Evolutionary conservation across 2,329 filamentous ascomycete genomes (phyloP).

Genomic region (Colletotrichum orchidophilum): DNA sequence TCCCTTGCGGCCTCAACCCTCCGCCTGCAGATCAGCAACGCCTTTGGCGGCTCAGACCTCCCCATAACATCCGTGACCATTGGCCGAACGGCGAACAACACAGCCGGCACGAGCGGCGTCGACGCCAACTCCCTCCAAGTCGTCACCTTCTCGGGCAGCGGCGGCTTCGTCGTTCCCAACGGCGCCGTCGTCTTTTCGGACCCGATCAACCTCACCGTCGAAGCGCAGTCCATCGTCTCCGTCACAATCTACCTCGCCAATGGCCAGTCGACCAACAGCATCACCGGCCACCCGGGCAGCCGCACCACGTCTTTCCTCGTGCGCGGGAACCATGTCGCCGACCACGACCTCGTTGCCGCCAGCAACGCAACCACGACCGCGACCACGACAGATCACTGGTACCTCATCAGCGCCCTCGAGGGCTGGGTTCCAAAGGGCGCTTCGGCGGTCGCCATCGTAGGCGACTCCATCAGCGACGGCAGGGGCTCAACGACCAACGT

Average conservation of each 20-base stretch:
- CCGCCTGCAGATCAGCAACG: conserved; percentile 69
- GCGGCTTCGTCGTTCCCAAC: conserved; percentile 59
- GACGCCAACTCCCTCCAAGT: conserved; percentile 55
- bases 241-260: conserved; percentile 66
- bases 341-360: conserved; percentile 48
- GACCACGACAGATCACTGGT: conserved; percentile 58
- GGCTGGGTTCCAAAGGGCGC: conserved; percentile 52
- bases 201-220: conserved; percentile 61
- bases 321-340: conserved; percentile 59
- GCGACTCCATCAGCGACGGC: conserved; percentile 75
- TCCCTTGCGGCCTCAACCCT: conserved; percentile 62
- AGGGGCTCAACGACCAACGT: conserved; percentile 66
- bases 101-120: conserved; percentile 59
- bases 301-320: conserved; percentile 66
- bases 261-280: conserved; percentile 62
- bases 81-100: conserved; percentile 61
- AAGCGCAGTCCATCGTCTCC: conserved; percentile 58
- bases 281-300: conserved; percentile 70
- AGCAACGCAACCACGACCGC: not conserved
- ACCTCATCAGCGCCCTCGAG: conserved; percentile 67
- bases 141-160: conserved; percentile 64
- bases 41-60: conserved; percentile 66
- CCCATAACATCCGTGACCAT: conserved; percentile 66
- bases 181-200: conserved; percentile 68
- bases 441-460: conserved; percentile 63